These are phyloP conservation scores for Pinus albicaulis DNA, from an alignment of 75 land plant species.

Conservation along the genomic window DNA sequence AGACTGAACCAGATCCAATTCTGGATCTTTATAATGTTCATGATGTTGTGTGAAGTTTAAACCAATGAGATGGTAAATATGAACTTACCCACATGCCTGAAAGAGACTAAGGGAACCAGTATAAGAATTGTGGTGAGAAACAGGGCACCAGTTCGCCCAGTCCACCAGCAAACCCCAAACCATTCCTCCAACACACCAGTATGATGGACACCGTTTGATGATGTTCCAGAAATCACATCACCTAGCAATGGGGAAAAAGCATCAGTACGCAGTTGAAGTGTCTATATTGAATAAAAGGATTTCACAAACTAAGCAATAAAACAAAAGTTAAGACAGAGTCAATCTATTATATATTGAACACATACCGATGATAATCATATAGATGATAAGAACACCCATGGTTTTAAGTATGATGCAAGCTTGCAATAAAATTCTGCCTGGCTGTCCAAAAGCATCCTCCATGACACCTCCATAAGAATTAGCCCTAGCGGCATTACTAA, in stretches of 20 bases:
- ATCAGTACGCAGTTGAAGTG: slow-evolving; percentile 88
- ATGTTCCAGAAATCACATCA: slow-evolving; percentile 47
- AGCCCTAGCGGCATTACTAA: slow-evolving; percentile 19
- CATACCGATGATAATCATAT: slow-evolving; percentile 45
- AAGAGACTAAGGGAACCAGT: slow-evolving; percentile 33
- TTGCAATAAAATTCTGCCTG: slow-evolving; percentile 32
- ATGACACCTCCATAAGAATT: slow-evolving; percentile 34
- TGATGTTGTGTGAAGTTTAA: not conserved
- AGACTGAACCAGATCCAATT: not conserved
- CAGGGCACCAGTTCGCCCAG: slow-evolving; percentile 23
- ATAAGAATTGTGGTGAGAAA: slow-evolving; percentile 32
- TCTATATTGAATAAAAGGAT: slow-evolving; percentile 25
- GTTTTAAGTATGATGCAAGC: slow-evolving; percentile 41
- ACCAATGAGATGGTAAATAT: not conserved
- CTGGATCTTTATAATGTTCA: not conserved
- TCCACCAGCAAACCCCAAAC: slow-evolving; percentile 48
- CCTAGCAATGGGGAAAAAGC: slow-evolving; percentile 24
- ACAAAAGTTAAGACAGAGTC: not conserved
- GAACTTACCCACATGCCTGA: slow-evolving; percentile 34
- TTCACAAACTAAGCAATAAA: not conserved
- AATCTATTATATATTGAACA: not conserved
- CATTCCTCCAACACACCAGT: slow-evolving; percentile 48
- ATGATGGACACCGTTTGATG: slow-evolving; percentile 21
- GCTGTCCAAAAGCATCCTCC: slow-evolving; percentile 39
- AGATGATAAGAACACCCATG: slow-evolving; percentile 42